Percentiles rank a stretch among this genome's conserved stretches.
These are phyloP conservation scores for Salix purpurea DNA, from an alignment of 345 rosid species.

Conservation along the genomic window DNA sequence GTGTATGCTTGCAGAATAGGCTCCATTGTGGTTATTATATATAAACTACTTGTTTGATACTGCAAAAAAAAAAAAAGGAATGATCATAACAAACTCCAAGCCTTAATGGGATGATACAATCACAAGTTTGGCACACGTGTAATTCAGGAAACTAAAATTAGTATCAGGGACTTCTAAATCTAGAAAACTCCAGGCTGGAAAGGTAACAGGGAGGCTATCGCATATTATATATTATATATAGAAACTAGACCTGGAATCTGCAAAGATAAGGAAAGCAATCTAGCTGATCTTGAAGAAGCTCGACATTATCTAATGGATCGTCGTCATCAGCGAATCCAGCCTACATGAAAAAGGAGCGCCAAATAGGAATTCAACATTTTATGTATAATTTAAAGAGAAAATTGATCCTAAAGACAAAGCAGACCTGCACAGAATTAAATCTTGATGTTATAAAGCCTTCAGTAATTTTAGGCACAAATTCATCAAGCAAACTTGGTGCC, in stretches of 20 bases:
- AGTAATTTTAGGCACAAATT: conserved; percentile 94
- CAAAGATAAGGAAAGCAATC: conserved; percentile 97
- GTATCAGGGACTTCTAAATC: background rate
- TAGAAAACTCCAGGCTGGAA: background rate
- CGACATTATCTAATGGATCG: conserved; percentile 93
- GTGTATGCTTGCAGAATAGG: conserved; percentile 90
- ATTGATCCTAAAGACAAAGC: background rate
- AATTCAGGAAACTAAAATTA: background rate
- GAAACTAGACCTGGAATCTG: conserved; percentile 79
- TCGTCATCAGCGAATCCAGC: conserved; percentile 82
- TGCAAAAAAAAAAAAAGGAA: conserved; percentile 33
- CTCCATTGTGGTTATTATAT: conserved; percentile 82
- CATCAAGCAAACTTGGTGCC: conserved; percentile 95
- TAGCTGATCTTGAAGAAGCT: conserved; percentile 96
- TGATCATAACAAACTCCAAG: background rate
- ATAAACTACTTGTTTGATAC: conserved; percentile 87
- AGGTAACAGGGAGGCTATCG: background rate
- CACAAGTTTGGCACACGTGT: background rate
- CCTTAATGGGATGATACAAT: background rate
- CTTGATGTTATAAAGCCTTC: conserved; percentile 95
- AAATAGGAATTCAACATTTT: conserved; percentile 7
- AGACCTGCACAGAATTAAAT: conserved; percentile 91
- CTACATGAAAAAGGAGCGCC: conserved; percentile 28
- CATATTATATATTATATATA: background rate
- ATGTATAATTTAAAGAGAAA: background rate